phyloP scores from a whole-genome alignment of 805 yeast species.

The Starmerella stigmatis region DNA sequence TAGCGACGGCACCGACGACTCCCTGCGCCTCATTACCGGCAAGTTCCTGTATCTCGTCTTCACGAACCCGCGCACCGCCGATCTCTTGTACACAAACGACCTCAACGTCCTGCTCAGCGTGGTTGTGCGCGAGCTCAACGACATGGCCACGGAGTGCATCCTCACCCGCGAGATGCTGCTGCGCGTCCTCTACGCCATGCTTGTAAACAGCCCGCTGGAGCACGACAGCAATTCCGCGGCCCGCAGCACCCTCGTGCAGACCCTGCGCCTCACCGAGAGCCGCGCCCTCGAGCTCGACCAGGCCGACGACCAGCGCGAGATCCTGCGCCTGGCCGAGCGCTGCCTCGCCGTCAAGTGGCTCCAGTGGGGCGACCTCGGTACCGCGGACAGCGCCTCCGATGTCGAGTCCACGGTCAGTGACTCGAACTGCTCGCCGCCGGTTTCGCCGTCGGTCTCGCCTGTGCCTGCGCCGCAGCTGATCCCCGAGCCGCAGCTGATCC shows the following conservation, averaged over 20 bases:
- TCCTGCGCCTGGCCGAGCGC: conserved; percentile 18
- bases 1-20: conserved; percentile 42
- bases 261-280: conserved; percentile 31
- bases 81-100: conserved; percentile 72
- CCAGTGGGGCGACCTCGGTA: background rate
- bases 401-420: background rate
- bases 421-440: too few relatives aligned
- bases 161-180: conserved; percentile 58
- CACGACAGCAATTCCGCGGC: conserved; percentile 42
- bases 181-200: conserved; percentile 61
- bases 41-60: conserved; percentile 67
- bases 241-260: conserved; percentile 40
- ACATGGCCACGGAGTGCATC: conserved; percentile 46
- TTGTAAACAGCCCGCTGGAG: conserved; percentile 55
- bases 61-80: conserved; percentile 52
- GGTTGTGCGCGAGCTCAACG: conserved; percentile 63
- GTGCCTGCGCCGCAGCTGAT: too few relatives aligned
- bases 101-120: conserved; percentile 75
- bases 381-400: background rate
- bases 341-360: conserved; percentile 21
- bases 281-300: conserved; percentile 7
- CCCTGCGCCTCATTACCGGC: conserved; percentile 65
- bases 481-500: too few relatives aligned
- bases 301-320: conserved; percentile 6
- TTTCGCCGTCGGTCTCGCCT: too few relatives aligned